Evolutionary conservation across 2,329 filamentous ascomycete species (phyloP), one percentile per base, ranked within the genome.

Genomic region (Chrysosporium keratinophilum): DNA sequence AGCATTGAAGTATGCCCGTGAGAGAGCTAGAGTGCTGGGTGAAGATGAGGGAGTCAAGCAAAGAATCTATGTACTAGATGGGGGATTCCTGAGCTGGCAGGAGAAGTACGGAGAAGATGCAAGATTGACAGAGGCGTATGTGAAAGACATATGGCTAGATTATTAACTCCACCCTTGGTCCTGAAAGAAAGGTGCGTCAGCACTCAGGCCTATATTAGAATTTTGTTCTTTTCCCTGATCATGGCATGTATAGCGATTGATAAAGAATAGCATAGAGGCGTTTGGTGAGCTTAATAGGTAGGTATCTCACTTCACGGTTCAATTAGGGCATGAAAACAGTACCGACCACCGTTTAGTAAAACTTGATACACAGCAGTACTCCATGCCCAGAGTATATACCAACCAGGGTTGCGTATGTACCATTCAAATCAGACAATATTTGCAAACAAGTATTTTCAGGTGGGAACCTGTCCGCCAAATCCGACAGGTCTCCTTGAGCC

Each of bases 51-150:
- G 59, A 58, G 61, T 57, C 62, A 71, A 63, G 57, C 91, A 96
- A 73, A 80, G 82, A 62, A 84, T 97, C 4, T 85, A 80, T 67
- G 82, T 97, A 5, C 75, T 97, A 2, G 86, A 94, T 49, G 78
- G 82, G 0, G 93, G 93, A 0, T 98, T 97, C 66, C 79, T 82
- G 12, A 81, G 84, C 54, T 98, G 93, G 93, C 89, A 95, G 77
- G 83, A 94, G 72, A 75, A 78, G 61, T 85, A 71, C 70, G 91
- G 89, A 0, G 75, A 80, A 50, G 89, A 97, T 71, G 76, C 83
- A 65, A 73, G 81, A 59, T 72, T 98, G 67, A 97, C 93, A 0
- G 88, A 95, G 69, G 86, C 77, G 1, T 97, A 88, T 69, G 76
- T 79, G 53, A 88, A 87, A 72, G 88, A 95, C 71, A 72, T 97